Evolutionary conservation across 306 rosid species (phyloP), one percentile per base, ranked within the genome.

Genomic region (Cicer pinnatifidum): DNA sequence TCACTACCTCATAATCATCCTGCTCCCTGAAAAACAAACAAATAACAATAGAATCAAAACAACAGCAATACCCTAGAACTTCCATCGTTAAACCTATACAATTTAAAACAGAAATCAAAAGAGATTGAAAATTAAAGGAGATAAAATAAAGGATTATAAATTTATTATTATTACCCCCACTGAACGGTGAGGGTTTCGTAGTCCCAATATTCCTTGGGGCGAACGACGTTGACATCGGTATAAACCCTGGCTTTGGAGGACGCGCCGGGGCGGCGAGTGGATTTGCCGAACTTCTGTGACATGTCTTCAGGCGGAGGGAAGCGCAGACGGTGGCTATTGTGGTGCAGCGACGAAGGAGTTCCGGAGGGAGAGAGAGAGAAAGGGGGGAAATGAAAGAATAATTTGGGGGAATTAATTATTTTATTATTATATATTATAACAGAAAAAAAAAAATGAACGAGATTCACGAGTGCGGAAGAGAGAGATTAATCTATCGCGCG

Each of bases 191-290:
- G 98, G 78, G 96, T 60, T 82, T 92, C 98, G 71, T 92, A 92
- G 84, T 92, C 96, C 98, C 92, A 92, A 71, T 92, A 92, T 19
- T 92, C 98, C 78, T 92, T 90, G 47, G 98, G 98, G 37, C 98
- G 98, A 74, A 92, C 72, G 9, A 92, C 92, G 91, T 92, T 92
- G 81, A 92, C 71, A 39, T 92, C 98, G 66, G 91, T 45, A 75
- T 88, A 92, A 71, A 88, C 90, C 92, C 94, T 83, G 43, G 98
- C 89, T 75, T 88, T 88, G 51, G 98, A 92, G 77, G 93, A 81
- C 52, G 95, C 99, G 90, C 99, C 99, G 35, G 99, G 90, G 37
- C 96, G 96, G 90, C 99, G 99, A 58, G 88, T 85, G 56, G 97
- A 77, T 75, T 94, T 94, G 2, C 92, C 97, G 67, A 94, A 89